phyloP scores from a whole-genome alignment of 371 early-diverging fungal species.

The Paraphysoderma sedebokerense region DNA sequence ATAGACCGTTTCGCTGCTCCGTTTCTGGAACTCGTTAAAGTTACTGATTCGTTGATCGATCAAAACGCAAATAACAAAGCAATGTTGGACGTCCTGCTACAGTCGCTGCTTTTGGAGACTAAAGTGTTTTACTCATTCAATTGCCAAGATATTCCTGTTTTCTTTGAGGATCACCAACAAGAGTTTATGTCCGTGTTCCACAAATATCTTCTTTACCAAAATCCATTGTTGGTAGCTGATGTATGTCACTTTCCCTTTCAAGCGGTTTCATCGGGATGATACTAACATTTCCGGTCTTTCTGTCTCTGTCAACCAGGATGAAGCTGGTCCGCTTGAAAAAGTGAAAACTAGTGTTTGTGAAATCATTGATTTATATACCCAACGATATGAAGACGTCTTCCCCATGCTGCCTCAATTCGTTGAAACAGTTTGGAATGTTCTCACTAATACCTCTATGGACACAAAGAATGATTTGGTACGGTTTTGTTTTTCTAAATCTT shows the following conservation, averaged over 20 bases:
- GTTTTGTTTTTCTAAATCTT: background rate
- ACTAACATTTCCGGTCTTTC: background rate
- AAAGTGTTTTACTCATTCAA: constrained; percentile 83
- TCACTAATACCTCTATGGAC: constrained; percentile 48
- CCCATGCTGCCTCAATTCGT: constrained; percentile 56
- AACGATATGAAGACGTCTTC: constrained; percentile 81
- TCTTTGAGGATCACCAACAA: constrained; percentile 77
- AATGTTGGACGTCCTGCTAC: constrained; percentile 48
- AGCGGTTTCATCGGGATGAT: background rate
- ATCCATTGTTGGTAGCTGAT: constrained; percentile 44
- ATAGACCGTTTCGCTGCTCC: constrained; percentile 63
- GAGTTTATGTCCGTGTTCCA: constrained; percentile 59
- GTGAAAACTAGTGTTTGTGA: constrained; percentile 79
- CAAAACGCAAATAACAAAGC: constrained; percentile 36
- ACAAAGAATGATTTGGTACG: constrained; percentile 58
- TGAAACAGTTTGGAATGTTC: constrained; percentile 60
- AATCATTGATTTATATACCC: constrained; percentile 69
- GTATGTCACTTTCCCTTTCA: constrained; percentile 15
- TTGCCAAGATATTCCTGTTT: constrained; percentile 89
- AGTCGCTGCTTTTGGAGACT: constrained; percentile 51
- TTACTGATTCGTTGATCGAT: constrained; percentile 60
- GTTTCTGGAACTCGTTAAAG: constrained; percentile 63
- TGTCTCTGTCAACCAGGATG: constrained; percentile 52
- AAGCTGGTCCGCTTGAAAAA: constrained; percentile 67
- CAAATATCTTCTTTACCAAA: constrained; percentile 66